phyloP scores from a whole-genome alignment of 1,284 basidiomycete genomes.

The Chondrostereum purpureum region DNA sequence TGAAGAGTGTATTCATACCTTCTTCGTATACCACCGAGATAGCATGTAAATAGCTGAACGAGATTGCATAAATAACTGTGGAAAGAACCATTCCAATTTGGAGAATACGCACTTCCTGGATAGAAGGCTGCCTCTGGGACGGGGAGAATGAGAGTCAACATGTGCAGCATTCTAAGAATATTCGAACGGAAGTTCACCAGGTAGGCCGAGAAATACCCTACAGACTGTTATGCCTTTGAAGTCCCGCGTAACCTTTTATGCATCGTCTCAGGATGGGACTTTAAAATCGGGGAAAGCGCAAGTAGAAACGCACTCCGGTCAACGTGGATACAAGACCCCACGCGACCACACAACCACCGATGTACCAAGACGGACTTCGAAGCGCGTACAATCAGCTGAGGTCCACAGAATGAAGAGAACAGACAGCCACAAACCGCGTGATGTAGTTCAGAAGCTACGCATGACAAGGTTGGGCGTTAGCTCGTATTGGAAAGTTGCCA shows the following conservation, averaged over 20 bases:
- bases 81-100: no score
- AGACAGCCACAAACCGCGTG: no score
- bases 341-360: conserved; percentile 50
- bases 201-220: conserved; percentile 56
- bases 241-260: conserved; percentile 41
- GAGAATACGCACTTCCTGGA: conserved; percentile 33
- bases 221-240: conserved; percentile 53
- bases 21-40: conserved; percentile 62
- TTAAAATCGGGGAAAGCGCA: not conserved
- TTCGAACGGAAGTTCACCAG: conserved; percentile 25
- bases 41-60: conserved; percentile 44
- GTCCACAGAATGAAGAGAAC: conserved; percentile 1
- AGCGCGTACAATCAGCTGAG: not conserved
- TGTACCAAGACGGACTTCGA: conserved; percentile 54
- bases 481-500: not conserved
- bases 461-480: not conserved
- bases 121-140: conserved; percentile 54
- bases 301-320: conserved; percentile 41
- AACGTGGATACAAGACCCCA: conserved; percentile 61
- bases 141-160: not conserved
- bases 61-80: no score
- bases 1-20: no score
- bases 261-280: not conserved
- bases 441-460: conserved; percentile 46
- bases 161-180: not conserved